A percentile compares a stretch with the other conserved stretches of the same genome.
phyloP scores from a whole-genome alignment of 2,329 filamentous ascomycete genomes.

The Blastomyces parvus region DNA sequence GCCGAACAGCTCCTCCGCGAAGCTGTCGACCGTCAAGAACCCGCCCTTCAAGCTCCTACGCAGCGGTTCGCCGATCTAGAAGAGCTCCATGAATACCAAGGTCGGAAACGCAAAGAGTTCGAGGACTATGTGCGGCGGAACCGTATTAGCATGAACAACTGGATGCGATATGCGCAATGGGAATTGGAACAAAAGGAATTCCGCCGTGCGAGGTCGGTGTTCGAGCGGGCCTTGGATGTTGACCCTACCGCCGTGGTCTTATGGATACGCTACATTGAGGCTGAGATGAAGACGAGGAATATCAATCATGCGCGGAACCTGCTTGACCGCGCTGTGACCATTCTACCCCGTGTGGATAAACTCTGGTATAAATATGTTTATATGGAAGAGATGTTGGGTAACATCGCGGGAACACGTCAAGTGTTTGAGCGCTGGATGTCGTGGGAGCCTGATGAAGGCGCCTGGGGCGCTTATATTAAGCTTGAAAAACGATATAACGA shows the following conservation, averaged over 20 bases:
- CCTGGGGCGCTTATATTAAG: slow-evolving; percentile 95
- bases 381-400: slow-evolving; percentile 96
- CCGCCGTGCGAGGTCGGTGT: slow-evolving; percentile 79
- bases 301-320: slow-evolving; percentile 96
- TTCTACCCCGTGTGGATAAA: slow-evolving; percentile 85
- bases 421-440: slow-evolving; percentile 98
- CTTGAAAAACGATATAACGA: slow-evolving; percentile 92
- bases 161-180: slow-evolving; percentile 96
- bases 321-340: slow-evolving; percentile 86
- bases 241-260: slow-evolving; percentile 76
- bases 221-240: slow-evolving; percentile 88
- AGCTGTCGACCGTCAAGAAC: slow-evolving; percentile 92
- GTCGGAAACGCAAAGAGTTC: slow-evolving; percentile 89
- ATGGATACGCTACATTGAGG: slow-evolving; percentile 90
- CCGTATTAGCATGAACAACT: slow-evolving; percentile 93
- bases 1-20: slow-evolving; percentile 95
- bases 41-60: slow-evolving; percentile 75
- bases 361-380: slow-evolving; percentile 99
- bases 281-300: slow-evolving; percentile 89
- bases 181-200: slow-evolving; percentile 98
- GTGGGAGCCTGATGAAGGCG: slow-evolving; percentile 93
- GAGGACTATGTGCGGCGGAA: slow-evolving; percentile 97
- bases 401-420: slow-evolving; percentile 81
- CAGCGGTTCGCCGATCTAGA: slow-evolving; percentile 94
- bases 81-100: slow-evolving; percentile 95